A percentile compares a stretch with the other conserved stretches of the same genome.
These are phyloP conservation scores for Tricladium varicosporioides DNA, from an alignment of 2,329 filamentous ascomycete species.

Conservation along the genomic window DNA sequence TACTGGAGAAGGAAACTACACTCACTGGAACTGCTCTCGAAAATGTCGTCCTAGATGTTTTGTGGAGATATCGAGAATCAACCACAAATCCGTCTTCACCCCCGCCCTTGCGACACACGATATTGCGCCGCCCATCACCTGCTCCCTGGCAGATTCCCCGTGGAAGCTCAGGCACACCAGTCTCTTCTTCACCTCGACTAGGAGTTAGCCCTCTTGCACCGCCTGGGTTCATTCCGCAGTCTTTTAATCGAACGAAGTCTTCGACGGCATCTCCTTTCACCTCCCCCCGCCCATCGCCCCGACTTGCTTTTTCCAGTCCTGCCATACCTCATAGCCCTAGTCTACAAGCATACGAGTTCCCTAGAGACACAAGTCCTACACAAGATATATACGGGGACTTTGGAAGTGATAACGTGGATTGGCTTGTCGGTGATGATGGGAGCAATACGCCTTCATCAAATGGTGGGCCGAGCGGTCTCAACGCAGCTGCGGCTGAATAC, in stretches of 20 bases:
- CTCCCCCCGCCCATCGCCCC: constrained; percentile 88
- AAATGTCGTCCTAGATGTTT: constrained; percentile 83
- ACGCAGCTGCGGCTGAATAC: constrained; percentile 80
- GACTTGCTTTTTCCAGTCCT: constrained; percentile 85
- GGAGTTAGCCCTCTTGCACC: constrained; percentile 81
- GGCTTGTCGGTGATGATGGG: constrained; percentile 86
- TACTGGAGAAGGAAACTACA: constrained; percentile 75
- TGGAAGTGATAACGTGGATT: constrained; percentile 93
- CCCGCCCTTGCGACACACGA: constrained; percentile 81
- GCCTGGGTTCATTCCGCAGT: constrained; percentile 77
- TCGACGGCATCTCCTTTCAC: constrained; percentile 86
- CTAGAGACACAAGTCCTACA: constrained; percentile 74
- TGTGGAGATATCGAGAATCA: constrained; percentile 79
- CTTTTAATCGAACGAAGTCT: constrained; percentile 74
- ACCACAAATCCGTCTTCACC: constrained; percentile 68
- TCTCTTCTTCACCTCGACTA: constrained; percentile 78
- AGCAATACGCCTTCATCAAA: constrained; percentile 74
- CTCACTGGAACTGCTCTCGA: constrained; percentile 77
- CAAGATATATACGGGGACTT: constrained; percentile 88
- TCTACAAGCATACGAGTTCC: constrained; percentile 92
- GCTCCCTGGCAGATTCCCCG: constrained; percentile 84
- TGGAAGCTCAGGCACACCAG: constrained; percentile 69
- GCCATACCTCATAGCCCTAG: constrained; percentile 91
- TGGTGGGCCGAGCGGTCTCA: constrained; percentile 67
- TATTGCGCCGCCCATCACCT: constrained; percentile 86